These are phyloP conservation scores for Zymoseptoria ardabiliae DNA, from an alignment of 2,329 filamentous ascomycete species.

Conservation along the genomic window DNA sequence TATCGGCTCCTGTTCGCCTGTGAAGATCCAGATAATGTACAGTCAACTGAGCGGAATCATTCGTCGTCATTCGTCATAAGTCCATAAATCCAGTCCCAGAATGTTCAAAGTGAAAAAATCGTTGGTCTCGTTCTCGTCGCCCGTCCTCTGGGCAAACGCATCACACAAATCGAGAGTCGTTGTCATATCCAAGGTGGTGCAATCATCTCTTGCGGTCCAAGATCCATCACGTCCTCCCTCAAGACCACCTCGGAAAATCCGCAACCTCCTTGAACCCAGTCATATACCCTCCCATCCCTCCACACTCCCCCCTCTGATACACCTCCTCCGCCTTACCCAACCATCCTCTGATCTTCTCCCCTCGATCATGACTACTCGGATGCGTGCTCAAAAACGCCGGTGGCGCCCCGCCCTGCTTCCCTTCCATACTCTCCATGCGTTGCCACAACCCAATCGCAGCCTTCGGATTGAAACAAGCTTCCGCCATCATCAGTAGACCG, in stretches of 20 bases:
- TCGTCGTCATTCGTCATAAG: too few relatives aligned
- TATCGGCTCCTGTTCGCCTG: too few relatives aligned
- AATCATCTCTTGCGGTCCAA: too few relatives aligned
- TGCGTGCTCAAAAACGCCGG: slow-evolving; percentile 72
- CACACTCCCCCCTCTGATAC: slow-evolving; percentile 26
- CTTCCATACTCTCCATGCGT: slow-evolving; percentile 54
- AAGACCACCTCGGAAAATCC: neutral
- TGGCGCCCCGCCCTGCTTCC: slow-evolving; percentile 37
- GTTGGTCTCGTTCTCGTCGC: too few relatives aligned
- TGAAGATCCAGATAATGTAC: too few relatives aligned
- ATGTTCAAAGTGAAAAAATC: too few relatives aligned
- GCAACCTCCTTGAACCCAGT: neutral
- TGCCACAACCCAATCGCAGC: slow-evolving; percentile 57
- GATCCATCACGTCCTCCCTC: neutral
- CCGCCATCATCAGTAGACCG: slow-evolving; percentile 74
- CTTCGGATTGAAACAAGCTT: slow-evolving; percentile 67
- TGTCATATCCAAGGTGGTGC: too few relatives aligned
- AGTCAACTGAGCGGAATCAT: too few relatives aligned
- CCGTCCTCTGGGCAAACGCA: too few relatives aligned
- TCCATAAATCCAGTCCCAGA: too few relatives aligned
- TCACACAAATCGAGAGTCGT: too few relatives aligned
- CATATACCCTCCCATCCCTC: slow-evolving; percentile 13
- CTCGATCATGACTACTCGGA: slow-evolving; percentile 60
- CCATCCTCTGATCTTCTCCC: slow-evolving; percentile 59
- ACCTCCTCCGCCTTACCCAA: slow-evolving; percentile 36